phyloP scores from a whole-genome alignment of 805 yeast genomes.

The Nadsonia fulvescens region DNA sequence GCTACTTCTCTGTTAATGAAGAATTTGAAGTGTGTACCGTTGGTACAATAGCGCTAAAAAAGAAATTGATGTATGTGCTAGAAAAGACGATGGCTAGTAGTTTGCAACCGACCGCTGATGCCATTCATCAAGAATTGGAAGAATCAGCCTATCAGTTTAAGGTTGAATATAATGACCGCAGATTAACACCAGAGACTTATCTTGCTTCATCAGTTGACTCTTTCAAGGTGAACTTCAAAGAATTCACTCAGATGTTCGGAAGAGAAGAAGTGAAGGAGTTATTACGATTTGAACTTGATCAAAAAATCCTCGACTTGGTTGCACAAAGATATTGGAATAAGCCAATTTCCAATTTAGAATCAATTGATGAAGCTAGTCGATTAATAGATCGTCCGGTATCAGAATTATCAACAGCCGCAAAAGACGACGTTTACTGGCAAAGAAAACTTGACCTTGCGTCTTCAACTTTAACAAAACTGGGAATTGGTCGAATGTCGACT shows the following conservation, averaged over 20 bases:
- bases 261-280: constrained; percentile 66
- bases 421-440: constrained; percentile 73
- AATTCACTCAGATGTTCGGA: constrained; percentile 65
- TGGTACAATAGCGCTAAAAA: constrained; percentile 59
- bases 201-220: constrained; percentile 81
- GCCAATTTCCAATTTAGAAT: constrained; percentile 21
- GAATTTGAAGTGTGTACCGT: constrained; percentile 50
- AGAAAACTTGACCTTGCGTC: constrained; percentile 71
- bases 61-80: constrained; percentile 66
- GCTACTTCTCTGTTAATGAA: constrained; percentile 47
- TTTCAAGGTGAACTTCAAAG: constrained; percentile 72
- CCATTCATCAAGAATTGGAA: constrained; percentile 81
- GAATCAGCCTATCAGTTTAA: constrained; percentile 85
- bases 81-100: constrained; percentile 85
- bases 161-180: constrained; percentile 91
- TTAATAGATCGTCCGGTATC: constrained; percentile 29
- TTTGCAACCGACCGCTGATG: constrained; percentile 66
- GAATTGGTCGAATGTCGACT: constrained; percentile 84
- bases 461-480: constrained; percentile 72
- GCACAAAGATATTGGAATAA: constrained; percentile 90
- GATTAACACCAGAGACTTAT: constrained; percentile 84
- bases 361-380: constrained; percentile 9
- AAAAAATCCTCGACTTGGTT: constrained; percentile 64
- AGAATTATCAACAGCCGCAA: constrained; percentile 36
- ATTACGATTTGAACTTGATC: constrained; percentile 73